Percentiles rank a stretch among this genome's conserved stretches.
These are phyloP conservation scores for Diversispora eburnea DNA, from an alignment of 192 early-diverging fungal genomes.

Conservation along the genomic window DNA sequence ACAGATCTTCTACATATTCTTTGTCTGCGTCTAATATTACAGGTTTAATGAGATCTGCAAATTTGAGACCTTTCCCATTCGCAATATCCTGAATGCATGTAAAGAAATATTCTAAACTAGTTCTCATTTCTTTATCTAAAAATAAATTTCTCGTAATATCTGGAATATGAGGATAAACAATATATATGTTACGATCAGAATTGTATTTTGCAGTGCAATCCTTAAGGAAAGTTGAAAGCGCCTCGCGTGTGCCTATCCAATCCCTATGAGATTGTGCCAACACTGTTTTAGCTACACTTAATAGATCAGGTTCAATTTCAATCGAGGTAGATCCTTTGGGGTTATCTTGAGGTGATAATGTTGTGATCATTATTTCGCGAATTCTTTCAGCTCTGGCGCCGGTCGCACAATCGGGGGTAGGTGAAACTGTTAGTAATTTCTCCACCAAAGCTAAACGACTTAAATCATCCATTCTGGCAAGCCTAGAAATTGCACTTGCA, in stretches of 20 bases:
- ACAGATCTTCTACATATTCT: background rate
- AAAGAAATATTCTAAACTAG: constrained; percentile 13
- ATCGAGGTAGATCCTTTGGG: background rate
- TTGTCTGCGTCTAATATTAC: background rate
- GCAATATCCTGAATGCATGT: constrained; percentile 15
- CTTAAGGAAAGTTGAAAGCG: constrained; percentile 20
- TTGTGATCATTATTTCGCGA: background rate
- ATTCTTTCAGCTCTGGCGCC: constrained; percentile 4
- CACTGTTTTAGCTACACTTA: constrained; percentile 5
- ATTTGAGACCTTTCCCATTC: background rate
- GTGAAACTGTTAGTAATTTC: constrained; percentile 8
- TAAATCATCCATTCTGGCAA: constrained; percentile 3
- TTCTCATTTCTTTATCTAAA: constrained; percentile 4
- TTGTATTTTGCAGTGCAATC: constrained; percentile 25
- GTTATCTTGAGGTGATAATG: background rate
- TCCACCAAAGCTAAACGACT: constrained; percentile 6
- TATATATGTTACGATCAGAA: constrained; percentile 14
- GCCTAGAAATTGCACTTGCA: constrained; percentile 17
- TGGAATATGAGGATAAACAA: constrained; percentile 8
- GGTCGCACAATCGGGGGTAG: constrained; percentile 5
- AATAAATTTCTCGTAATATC: constrained; percentile 19
- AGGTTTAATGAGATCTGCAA: constrained; percentile 17
- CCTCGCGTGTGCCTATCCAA: constrained; percentile 23
- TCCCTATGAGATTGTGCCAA: constrained; percentile 24
- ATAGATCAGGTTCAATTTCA: constrained; percentile 8